phyloP scores from a whole-genome alignment of 495 filamentous ascomycete genomes.

The Daldinia bambusicola region DNA sequence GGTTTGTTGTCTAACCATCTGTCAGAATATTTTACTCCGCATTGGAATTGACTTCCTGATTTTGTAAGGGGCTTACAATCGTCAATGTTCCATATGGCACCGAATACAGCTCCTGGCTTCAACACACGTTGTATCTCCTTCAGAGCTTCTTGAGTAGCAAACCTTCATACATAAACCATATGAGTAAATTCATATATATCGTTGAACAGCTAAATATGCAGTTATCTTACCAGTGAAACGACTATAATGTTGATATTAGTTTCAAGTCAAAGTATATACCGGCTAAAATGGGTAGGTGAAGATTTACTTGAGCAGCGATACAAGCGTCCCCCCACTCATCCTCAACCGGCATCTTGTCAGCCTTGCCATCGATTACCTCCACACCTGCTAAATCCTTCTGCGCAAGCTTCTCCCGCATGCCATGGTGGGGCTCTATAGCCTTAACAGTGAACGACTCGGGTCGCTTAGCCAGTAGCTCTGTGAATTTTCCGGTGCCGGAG shows the following conservation, averaged over 20 bases:
- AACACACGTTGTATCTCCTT: constrained; percentile 68
- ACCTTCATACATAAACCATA: constrained; percentile 54
- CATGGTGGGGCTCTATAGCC: constrained; percentile 70
- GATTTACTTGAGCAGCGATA: constrained; percentile 70
- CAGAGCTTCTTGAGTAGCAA: constrained; percentile 66
- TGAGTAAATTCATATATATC: constrained; percentile 2
- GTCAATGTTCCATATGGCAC: constrained; percentile 74
- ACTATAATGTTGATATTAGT: constrained; percentile 48
- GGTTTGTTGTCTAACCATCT: constrained; percentile 61
- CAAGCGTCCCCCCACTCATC: constrained; percentile 69
- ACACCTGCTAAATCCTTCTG: constrained; percentile 64
- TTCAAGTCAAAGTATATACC: constrained; percentile 5
- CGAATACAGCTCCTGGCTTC: constrained; percentile 61
- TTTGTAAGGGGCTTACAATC: constrained; percentile 59
- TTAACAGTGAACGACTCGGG: constrained; percentile 64
- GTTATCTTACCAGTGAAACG: constrained; percentile 66
- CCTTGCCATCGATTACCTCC: constrained; percentile 62
- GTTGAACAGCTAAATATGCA: too few species aligned
- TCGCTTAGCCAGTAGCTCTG: constrained; percentile 63
- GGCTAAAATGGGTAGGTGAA: neutral
- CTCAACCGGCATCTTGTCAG: constrained; percentile 62
- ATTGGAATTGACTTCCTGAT: constrained; percentile 2
- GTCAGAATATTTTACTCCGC: constrained; percentile 22
- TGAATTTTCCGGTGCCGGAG: constrained; percentile 75
- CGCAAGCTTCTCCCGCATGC: constrained; percentile 66